These are phyloP conservation scores for Boletellus emodensis DNA, from an alignment of 768 basidiomycete species.

Conservation along the genomic window DNA sequence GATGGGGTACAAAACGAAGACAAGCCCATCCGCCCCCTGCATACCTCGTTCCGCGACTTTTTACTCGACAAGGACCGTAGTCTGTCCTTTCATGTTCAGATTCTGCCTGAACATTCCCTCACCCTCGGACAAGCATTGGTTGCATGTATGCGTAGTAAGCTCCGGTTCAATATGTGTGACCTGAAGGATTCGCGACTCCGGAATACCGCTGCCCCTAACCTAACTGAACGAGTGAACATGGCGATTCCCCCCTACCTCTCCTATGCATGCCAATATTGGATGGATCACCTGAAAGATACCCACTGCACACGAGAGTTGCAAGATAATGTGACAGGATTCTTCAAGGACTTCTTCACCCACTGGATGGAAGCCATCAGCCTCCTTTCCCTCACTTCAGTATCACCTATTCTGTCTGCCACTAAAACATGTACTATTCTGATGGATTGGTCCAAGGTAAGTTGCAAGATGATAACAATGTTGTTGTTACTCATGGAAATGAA, in stretches of 20 bases:
- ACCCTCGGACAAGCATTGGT: not conserved
- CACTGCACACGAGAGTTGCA: too few species aligned
- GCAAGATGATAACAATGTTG: too few species aligned
- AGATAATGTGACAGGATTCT: too few species aligned
- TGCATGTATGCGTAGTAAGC: not conserved
- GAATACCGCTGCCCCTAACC: not conserved
- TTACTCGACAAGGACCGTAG: too few species aligned
- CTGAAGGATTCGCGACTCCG: not conserved
- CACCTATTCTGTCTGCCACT: not conserved
- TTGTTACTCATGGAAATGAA: too few species aligned
- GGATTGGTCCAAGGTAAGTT: too few species aligned
- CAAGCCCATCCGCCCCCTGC: too few species aligned
- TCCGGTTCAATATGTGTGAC: not conserved
- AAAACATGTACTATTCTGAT: not conserved
- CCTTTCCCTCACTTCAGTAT: not conserved
- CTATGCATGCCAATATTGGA: too few species aligned
- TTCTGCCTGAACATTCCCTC: not conserved
- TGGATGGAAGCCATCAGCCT: conserved; percentile 4
- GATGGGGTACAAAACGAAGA: too few species aligned
- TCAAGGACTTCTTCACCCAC: conserved; percentile 1
- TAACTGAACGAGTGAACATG: not conserved
- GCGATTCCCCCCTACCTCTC: not conserved
- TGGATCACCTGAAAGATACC: too few species aligned
- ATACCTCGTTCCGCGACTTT: too few species aligned
- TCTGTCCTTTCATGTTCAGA: too few species aligned